phyloP scores from a whole-genome alignment of 495 filamentous ascomycete genomes.

The Chaetomium fimeti region DNA sequence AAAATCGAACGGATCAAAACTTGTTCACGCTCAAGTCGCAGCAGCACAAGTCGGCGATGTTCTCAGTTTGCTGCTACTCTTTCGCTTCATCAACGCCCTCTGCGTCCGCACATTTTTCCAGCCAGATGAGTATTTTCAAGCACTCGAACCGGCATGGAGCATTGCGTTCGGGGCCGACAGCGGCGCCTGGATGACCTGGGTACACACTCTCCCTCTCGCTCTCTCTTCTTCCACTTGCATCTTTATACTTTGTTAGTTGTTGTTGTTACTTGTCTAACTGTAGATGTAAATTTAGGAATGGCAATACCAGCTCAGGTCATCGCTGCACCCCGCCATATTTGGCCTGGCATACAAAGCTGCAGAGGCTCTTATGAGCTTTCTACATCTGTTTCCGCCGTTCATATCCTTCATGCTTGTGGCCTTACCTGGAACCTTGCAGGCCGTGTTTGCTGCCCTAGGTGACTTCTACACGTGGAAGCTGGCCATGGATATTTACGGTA shows the following conservation, averaged over 20 bases:
- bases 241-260: neutral
- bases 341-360: constrained; percentile 69
- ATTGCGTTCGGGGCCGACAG: constrained; percentile 74
- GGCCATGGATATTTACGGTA: constrained; percentile 69
- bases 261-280: neutral
- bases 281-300: constrained; percentile 70
- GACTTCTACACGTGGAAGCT: constrained; percentile 92
- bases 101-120: constrained; percentile 93
- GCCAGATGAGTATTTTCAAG: constrained; percentile 98
- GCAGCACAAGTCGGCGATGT: constrained; percentile 45
- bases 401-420: constrained; percentile 64
- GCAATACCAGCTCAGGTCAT: constrained; percentile 84
- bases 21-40: constrained; percentile 33
- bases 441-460: constrained; percentile 68
- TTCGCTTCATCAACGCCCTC: constrained; percentile 85
- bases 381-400: constrained; percentile 45
- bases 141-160: constrained; percentile 92
- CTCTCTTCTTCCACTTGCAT: neutral
- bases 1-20: neutral
- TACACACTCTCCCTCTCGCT: constrained; percentile 41
- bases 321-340: constrained; percentile 85
- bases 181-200: constrained; percentile 96
- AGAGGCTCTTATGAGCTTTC: constrained; percentile 53
- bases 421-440: constrained; percentile 74
- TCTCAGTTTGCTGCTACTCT: constrained; percentile 63